Evolutionary conservation across 345 rosid genomes (phyloP).

Genomic region (Syzygium grande): DNA sequence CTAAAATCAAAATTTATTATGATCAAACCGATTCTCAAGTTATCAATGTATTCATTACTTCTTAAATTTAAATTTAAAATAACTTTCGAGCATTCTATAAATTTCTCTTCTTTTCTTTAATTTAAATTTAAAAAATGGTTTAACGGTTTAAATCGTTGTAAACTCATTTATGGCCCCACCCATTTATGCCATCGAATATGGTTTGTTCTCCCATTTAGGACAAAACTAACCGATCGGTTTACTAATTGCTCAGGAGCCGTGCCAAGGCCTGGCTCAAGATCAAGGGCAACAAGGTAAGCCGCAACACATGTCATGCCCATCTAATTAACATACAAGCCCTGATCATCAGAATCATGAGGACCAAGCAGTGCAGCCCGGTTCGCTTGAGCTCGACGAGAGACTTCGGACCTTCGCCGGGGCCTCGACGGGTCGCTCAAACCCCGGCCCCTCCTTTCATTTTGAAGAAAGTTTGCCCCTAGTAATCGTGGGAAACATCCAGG

Average conservation of each 20-base stretch:
- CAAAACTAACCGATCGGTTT: too few species aligned
- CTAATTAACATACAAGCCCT: background rate
- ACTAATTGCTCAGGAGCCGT: background rate
- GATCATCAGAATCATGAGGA: too few species aligned
- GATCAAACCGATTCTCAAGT: background rate
- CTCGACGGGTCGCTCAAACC: too few species aligned
- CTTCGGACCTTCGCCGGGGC: too few species aligned
- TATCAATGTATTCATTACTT: background rate
- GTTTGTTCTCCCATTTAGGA: too few species aligned
- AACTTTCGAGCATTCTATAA: background rate
- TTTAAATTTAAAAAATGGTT: too few species aligned
- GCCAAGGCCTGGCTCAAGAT: background rate
- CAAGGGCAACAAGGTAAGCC: background rate
- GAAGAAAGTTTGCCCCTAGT: background rate
- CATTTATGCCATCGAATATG: too few species aligned
- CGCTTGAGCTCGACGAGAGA: too few species aligned
- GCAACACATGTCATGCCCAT: background rate
- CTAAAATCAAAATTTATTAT: background rate
- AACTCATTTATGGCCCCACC: too few species aligned
- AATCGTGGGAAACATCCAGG: background rate
- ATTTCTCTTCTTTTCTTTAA: background rate
- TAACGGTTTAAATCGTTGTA: too few species aligned
- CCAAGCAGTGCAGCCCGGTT: too few species aligned
- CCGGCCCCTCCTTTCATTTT: too few species aligned
- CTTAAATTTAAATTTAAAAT: background rate